A percentile compares a stretch with the other conserved stretches of the same genome.
Evolutionary conservation across 2,329 filamentous ascomycete genomes (phyloP).

Genomic region (Coleophoma eucalyptorum): DNA sequence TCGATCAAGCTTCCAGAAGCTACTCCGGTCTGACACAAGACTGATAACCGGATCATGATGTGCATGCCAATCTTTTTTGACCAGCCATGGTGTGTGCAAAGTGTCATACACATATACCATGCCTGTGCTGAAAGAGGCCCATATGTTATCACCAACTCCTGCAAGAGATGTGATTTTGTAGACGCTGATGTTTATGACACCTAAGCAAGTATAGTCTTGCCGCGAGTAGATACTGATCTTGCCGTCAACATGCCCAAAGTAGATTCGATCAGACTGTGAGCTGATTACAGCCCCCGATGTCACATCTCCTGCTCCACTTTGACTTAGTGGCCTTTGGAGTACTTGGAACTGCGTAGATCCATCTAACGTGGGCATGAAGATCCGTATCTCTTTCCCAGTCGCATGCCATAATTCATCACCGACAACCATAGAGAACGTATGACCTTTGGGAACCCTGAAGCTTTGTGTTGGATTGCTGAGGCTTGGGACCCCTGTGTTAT

Average conservation of each 20-base stretch:
- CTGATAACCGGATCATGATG: slow-evolving; percentile 80
- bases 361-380: slow-evolving; percentile 72
- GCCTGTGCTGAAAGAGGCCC: slow-evolving; percentile 93
- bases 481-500: slow-evolving; percentile 67
- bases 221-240: slow-evolving; percentile 89
- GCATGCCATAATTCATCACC: slow-evolving; percentile 85
- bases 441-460: slow-evolving; percentile 74
- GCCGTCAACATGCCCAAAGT: slow-evolving; percentile 88
- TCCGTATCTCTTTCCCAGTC: slow-evolving; percentile 77
- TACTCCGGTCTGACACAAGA: slow-evolving; percentile 74
- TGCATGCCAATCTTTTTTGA: slow-evolving; percentile 93
- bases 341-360: slow-evolving; percentile 72
- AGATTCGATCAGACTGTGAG: slow-evolving; percentile 73
- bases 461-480: slow-evolving; percentile 68
- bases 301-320: slow-evolving; percentile 77
- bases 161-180: slow-evolving; percentile 92
- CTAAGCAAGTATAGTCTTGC: slow-evolving; percentile 72
- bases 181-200: slow-evolving; percentile 78
- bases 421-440: slow-evolving; percentile 86
- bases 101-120: slow-evolving; percentile 93
- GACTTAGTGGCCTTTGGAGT: slow-evolving; percentile 64
- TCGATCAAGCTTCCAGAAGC: slow-evolving; percentile 80
- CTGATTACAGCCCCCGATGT: slow-evolving; percentile 77
- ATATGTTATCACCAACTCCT: slow-evolving; percentile 77
- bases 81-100: slow-evolving; percentile 74